Base-by-base conservation (phyloP, 768 basidiomycete genomes). In the Pleurotus pulmonarius region DNA sequence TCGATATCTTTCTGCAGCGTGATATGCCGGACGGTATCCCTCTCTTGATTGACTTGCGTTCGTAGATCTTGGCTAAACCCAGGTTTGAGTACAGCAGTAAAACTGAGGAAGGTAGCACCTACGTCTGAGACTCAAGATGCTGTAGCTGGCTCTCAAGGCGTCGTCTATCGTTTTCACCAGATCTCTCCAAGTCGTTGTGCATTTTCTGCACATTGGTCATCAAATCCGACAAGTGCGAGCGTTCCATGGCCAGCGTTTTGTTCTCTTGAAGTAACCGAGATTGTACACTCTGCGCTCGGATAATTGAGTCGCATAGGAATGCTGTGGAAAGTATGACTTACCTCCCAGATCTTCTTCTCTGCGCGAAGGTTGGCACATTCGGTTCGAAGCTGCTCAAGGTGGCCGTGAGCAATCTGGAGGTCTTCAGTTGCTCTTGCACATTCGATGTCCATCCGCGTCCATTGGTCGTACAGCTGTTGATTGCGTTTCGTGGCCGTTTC, bases 271-370 rank as follows among this genome's bases (percentile, higher is more conserved):
- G 81, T 12, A 98, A 77, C 24, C 95, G 87, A 45, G 64, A 64
- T 77, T 97, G 92, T 29, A 90, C 81, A 59, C 82, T 83, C 93
- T 94, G 59, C 15, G 46, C 4, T 39, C 49, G 57, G 25, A n/a
- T 49, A 22, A 44, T 51, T 65, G 46, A 64, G n/a, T 40, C 57
- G 15, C 37, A 6, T 4, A 20, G 58, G 22, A 39, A 18, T 11
- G 24, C 18, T 22, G 11, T 3, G 34, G 25, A 1, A 37, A 38
- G n/a, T 34, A 25, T 34, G 1, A 65, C 80, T 29, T 52, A 91
- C 93, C 86, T 92, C 91, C 88, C 90, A 93, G 37, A 95, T 90
- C 65, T 85, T 88, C 76, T 93, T 95, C 79, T 98, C 96, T 0
- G 94, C 94, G 43, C 89, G 85, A 15, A 97, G 80, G 67, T 92